A percentile compares a stretch with the other conserved stretches of the same genome.
Conservation (phyloP, 2,329 filamentous ascomycete species). For the Alternaria triticimaculans region DNA sequence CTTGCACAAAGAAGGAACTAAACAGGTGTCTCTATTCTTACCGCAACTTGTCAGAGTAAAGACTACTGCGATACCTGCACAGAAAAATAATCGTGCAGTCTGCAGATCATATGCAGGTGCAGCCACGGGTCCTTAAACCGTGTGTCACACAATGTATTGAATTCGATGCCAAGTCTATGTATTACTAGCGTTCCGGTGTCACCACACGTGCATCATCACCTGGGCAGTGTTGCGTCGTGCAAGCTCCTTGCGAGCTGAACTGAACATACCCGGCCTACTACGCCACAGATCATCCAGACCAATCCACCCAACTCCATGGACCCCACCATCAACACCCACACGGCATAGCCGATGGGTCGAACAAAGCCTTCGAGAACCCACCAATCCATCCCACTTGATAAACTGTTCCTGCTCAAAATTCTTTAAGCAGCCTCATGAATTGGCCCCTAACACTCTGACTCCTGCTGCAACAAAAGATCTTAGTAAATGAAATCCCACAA, state of each 20-base stretch:
- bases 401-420: conserved; percentile 21
- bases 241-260: background rate
- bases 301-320: background rate
- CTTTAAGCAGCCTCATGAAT: conserved; percentile 25
- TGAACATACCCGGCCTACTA: background rate
- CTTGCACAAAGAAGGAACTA: background rate
- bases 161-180: background rate
- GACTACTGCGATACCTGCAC: background rate
- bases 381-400: background rate
- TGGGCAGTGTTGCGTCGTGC: background rate
- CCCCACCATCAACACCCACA: background rate
- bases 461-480: conserved; percentile 4
- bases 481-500: conserved; percentile 23
- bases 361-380: background rate
- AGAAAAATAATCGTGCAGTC: background rate
- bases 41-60: background rate
- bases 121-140: background rate
- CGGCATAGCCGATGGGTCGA: background rate
- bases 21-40: background rate
- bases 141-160: background rate
- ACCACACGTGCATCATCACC: background rate
- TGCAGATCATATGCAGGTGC: background rate
- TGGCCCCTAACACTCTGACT: conserved; percentile 21
- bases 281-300: conserved; percentile 12
- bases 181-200: background rate